phyloP scores from a whole-genome alignment of 257 asterid species.

The Hygrophila difformis region DNA sequence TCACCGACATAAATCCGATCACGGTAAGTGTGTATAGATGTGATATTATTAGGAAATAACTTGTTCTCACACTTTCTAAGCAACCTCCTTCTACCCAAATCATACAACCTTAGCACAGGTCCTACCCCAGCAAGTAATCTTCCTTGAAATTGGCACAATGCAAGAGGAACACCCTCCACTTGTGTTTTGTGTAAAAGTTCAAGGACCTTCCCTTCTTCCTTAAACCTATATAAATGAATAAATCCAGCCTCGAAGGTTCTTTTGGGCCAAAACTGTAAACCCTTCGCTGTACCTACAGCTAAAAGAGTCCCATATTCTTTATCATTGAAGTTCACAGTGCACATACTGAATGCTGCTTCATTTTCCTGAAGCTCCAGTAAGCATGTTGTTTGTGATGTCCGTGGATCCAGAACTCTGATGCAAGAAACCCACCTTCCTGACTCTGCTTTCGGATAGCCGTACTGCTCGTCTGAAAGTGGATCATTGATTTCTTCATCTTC shows the following conservation, averaged over 20 bases:
- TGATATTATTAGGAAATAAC: slow-evolving; percentile 77
- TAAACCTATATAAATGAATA: slow-evolving; percentile 89
- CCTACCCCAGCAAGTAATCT: slow-evolving; percentile 91
- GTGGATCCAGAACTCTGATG: slow-evolving; percentile 91
- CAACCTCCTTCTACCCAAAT: slow-evolving; percentile 83
- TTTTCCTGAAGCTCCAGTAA: slow-evolving; percentile 96
- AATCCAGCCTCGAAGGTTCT: slow-evolving; percentile 75
- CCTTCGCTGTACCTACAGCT: slow-evolving; percentile 97
- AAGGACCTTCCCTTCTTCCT: slow-evolving; percentile 90
- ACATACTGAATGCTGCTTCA: slow-evolving; percentile 97
- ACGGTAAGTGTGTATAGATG: slow-evolving; percentile 86
- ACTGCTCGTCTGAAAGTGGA: slow-evolving; percentile 92
- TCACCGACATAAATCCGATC: slow-evolving; percentile 98
- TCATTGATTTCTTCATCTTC: slow-evolving; percentile 73
- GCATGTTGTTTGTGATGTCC: slow-evolving; percentile 77
- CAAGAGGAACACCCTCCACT: slow-evolving; percentile 95
- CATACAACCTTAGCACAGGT: slow-evolving; percentile 85
- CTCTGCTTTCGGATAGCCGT: slow-evolving; percentile 96
- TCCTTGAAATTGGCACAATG: slow-evolving; percentile 94
- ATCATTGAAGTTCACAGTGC: slow-evolving; percentile 91
- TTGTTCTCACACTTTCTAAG: slow-evolving; percentile 97
- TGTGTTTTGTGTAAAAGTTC: slow-evolving; percentile 97
- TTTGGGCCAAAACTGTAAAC: slow-evolving; percentile 91
- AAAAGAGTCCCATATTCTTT: slow-evolving; percentile 92
- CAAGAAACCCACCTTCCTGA: slow-evolving; percentile 95